Conservation (phyloP, 352 stramenopile genomes). For the Globisporangium middletonii region DNA sequence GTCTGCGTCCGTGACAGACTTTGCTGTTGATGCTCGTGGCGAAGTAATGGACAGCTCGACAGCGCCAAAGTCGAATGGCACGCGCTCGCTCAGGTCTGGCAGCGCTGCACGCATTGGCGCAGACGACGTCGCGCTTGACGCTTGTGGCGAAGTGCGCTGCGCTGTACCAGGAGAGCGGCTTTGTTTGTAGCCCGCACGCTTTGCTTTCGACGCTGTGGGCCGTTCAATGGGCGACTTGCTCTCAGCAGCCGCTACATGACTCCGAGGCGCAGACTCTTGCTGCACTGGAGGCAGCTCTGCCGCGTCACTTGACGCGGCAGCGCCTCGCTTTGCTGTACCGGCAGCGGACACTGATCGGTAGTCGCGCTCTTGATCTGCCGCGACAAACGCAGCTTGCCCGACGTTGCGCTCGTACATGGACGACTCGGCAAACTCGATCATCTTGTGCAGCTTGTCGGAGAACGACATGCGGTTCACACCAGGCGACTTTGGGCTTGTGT, state of each 20-base stretch:
- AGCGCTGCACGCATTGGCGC: slow-evolving; percentile 2
- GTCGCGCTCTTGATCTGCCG: background rate
- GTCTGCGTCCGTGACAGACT: background rate
- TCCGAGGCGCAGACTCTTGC: background rate
- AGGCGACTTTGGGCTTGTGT: slow-evolving; percentile 39
- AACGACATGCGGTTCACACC: slow-evolving; percentile 60
- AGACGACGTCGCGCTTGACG: background rate
- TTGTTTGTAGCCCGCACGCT: slow-evolving; percentile 12
- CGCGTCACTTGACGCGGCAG: background rate
- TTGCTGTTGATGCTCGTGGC: background rate
- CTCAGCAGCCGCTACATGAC: background rate
- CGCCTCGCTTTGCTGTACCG: background rate
- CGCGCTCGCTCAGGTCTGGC: slow-evolving; percentile 17
- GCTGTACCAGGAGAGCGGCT: background rate
- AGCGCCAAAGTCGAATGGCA: slow-evolving; percentile 22
- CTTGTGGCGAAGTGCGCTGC: slow-evolving; percentile 1
- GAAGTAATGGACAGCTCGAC: background rate
- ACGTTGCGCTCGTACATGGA: slow-evolving; percentile 45
- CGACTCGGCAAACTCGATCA: slow-evolving; percentile 73
- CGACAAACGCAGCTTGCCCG: background rate
- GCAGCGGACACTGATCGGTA: background rate
- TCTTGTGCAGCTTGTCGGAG: slow-evolving; percentile 72
- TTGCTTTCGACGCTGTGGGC: slow-evolving; percentile 5
- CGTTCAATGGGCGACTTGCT: too few species aligned
- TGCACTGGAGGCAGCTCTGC: slow-evolving; percentile 8